These are phyloP conservation scores for Collybiopsis luxurians DNA, from an alignment of 768 basidiomycete genomes.

Conservation along the genomic window DNA sequence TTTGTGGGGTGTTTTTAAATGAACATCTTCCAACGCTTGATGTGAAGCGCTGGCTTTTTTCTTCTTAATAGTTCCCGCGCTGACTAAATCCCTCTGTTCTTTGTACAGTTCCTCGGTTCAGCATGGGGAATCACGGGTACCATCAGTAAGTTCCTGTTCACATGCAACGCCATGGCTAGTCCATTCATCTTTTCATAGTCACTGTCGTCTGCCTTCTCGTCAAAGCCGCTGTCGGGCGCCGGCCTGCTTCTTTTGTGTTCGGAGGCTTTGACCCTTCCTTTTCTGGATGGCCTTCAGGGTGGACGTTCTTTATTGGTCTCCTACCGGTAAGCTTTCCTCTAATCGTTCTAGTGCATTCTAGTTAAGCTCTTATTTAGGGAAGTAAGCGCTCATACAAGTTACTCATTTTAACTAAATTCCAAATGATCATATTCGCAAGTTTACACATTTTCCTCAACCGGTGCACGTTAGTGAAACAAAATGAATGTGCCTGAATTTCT, in stretches of 20 bases:
- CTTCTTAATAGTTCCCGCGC: neutral
- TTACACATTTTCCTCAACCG: slow-evolving; percentile 57
- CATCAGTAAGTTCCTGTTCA: neutral
- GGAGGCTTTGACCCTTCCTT: slow-evolving; percentile 56
- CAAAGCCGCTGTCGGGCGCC: slow-evolving; percentile 54
- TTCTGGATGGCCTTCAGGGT: slow-evolving; percentile 65
- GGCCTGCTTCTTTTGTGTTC: slow-evolving; percentile 53
- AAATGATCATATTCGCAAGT: slow-evolving; percentile 26
- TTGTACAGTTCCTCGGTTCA: neutral
- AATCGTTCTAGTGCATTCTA: neutral
- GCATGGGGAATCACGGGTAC: neutral
- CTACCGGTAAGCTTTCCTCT: slow-evolving; percentile 37
- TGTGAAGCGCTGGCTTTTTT: slow-evolving; percentile 23
- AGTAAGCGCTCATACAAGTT: neutral
- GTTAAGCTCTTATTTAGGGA: neutral
- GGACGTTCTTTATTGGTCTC: slow-evolving; percentile 70
- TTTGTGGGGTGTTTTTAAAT: slow-evolving; percentile 58
- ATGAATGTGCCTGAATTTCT: neutral
- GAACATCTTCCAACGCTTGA: slow-evolving; percentile 47
- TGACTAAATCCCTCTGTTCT: neutral
- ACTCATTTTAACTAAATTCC: neutral
- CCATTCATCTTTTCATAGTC: slow-evolving; percentile 30
- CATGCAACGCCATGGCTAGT: neutral
- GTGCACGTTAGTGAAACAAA: slow-evolving; percentile 46
- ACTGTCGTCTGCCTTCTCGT: slow-evolving; percentile 53